Percentiles rank a stretch among this genome's conserved stretches.
These are phyloP conservation scores for Claviceps quebecensis DNA, from an alignment of 2,329 filamentous ascomycete species.

Conservation along the genomic window DNA sequence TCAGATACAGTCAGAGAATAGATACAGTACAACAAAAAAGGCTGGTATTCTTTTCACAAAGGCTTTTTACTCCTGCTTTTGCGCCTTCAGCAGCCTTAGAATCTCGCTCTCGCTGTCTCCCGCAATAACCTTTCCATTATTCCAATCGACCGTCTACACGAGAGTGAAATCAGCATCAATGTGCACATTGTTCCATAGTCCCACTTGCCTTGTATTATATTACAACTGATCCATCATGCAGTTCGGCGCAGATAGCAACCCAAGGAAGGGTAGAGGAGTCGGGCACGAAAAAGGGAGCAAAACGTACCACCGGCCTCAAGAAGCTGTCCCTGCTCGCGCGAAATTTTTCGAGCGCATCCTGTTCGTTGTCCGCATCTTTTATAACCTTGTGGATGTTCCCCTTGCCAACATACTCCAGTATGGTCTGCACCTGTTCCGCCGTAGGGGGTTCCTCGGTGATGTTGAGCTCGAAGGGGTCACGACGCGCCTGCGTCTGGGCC, in stretches of 20 bases:
- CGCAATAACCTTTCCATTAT: constrained; percentile 66
- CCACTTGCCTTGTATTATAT: neutral
- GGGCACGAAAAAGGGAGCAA: neutral
- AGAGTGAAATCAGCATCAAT: neutral
- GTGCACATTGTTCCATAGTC: neutral
- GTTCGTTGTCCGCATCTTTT: constrained; percentile 55
- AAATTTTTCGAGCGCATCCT: constrained; percentile 69
- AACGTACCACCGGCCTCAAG: constrained; percentile 60
- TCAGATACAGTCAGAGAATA: neutral
- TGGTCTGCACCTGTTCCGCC: constrained; percentile 65
- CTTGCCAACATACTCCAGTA: constrained; percentile 66
- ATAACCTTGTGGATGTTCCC: constrained; percentile 49
- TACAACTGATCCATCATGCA: neutral
- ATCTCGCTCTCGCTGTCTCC: constrained; percentile 83
- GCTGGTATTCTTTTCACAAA: neutral
- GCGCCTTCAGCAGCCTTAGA: constrained; percentile 56
- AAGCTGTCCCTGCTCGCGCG: constrained; percentile 57
- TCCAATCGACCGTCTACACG: constrained; percentile 68
- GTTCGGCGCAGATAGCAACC: neutral
- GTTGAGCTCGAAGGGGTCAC: constrained; percentile 71
- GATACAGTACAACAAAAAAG: neutral
- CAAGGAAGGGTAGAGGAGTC: no score
- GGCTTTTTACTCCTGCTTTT: neutral
- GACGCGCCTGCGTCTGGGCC: constrained; percentile 38
- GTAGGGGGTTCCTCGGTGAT: constrained; percentile 73